phyloP scores from a whole-genome alignment of 495 filamentous ascomycete genomes.

The Melanomma pulvis-pyrius region DNA sequence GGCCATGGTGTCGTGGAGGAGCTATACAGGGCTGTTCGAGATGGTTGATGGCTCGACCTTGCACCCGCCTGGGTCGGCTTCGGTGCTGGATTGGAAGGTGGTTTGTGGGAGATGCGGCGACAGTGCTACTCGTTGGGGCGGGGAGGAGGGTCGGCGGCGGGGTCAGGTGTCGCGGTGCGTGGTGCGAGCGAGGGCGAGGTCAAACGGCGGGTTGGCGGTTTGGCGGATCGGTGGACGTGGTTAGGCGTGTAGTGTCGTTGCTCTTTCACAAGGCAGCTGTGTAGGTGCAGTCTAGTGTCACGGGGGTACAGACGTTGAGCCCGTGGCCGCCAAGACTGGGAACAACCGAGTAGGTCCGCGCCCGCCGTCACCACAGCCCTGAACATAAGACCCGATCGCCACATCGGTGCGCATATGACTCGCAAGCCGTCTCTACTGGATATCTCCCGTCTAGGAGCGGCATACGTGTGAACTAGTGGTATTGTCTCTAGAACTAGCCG shows the following conservation, averaged over 20 bases:
- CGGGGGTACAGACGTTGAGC: constrained; percentile 14
- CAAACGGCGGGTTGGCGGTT: not conserved
- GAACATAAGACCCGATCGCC: constrained; percentile 2
- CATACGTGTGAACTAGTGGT: too few species aligned
- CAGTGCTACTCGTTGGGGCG: not conserved
- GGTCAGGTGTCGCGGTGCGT: not conserved
- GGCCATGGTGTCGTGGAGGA: constrained; percentile 68
- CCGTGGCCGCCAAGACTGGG: not conserved
- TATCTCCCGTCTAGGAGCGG: too few species aligned
- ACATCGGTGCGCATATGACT: constrained; percentile 1
- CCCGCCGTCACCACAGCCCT: not conserved
- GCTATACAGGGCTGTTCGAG: constrained; percentile 19
- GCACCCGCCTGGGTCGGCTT: constrained; percentile 30
- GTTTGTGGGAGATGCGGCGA: not conserved
- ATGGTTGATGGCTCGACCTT: constrained; percentile 16
- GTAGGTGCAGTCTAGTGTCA: constrained; percentile 2
- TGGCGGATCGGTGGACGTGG: not conserved
- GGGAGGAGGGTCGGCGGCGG: not conserved
- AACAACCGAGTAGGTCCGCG: constrained; percentile 7
- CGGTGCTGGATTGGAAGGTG: constrained; percentile 15
- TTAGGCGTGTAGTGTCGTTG: constrained; percentile 7
- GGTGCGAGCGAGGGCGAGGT: constrained; percentile 4
- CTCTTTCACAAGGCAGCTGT: constrained; percentile 34
- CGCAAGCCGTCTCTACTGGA: not conserved
- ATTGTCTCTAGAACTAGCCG: too few species aligned